Percentiles rank a stretch among this genome's conserved stretches.
These are phyloP conservation scores for Gaultheria prostrata DNA, from an alignment of 148 eudicot genomes.

Conservation along the genomic window DNA sequence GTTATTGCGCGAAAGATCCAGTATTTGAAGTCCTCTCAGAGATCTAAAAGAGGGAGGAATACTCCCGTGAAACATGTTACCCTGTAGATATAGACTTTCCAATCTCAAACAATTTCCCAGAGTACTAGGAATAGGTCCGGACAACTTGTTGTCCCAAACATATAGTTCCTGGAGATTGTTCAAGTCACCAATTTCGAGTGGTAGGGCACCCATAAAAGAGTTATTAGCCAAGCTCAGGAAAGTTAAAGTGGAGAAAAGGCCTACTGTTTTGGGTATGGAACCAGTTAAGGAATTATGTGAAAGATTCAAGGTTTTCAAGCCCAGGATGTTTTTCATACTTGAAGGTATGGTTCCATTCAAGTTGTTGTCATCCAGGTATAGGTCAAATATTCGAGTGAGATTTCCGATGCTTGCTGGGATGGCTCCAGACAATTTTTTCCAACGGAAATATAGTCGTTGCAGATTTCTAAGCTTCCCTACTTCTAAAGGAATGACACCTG, in stretches of 20 bases:
- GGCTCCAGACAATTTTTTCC: background rate
- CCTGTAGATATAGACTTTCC: background rate
- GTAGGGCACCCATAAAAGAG: background rate
- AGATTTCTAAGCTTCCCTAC: constrained; percentile 20
- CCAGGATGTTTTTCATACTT: constrained; percentile 2
- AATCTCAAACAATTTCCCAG: constrained; percentile 7
- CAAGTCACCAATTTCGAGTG: background rate
- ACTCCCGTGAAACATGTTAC: background rate
- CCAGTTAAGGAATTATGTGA: constrained; percentile 20
- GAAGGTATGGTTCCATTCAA: constrained; percentile 25
- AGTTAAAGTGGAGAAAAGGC: background rate
- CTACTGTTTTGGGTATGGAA: constrained; percentile 9
- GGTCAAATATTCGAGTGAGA: background rate
- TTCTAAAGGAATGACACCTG: constrained; percentile 24
- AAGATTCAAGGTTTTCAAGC: constrained; percentile 14
- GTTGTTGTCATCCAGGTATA: background rate
- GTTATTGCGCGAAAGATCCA: background rate
- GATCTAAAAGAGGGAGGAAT: background rate
- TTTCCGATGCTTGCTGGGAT: constrained; percentile 20
- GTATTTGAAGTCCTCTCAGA: background rate
- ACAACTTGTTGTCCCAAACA: constrained; percentile 4
- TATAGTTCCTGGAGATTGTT: background rate
- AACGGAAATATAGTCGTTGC: fast-evolving
- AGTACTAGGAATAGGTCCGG: constrained; percentile 6
- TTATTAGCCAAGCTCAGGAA: background rate